Evolutionary conservation across 495 filamentous ascomycete genomes (phyloP).

Genomic region (Xylaria scruposa): DNA sequence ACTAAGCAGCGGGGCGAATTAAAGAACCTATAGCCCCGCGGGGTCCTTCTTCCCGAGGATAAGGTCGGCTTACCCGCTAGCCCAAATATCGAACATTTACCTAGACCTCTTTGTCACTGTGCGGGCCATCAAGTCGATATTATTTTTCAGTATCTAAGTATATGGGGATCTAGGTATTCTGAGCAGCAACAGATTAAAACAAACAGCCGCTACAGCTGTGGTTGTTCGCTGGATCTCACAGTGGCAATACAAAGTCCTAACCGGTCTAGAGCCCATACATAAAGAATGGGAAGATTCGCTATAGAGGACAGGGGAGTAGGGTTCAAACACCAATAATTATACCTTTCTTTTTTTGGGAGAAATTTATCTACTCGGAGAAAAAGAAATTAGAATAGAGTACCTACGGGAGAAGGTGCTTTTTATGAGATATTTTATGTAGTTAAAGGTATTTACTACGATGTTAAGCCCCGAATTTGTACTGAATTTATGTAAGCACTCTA

Average conservation of each 20-base stretch:
- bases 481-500: background rate
- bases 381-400: too few relatives aligned
- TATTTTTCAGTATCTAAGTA: background rate
- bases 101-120: background rate
- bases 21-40: background rate
- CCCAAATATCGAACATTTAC: background rate
- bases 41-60: background rate
- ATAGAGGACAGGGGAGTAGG: too few relatives aligned
- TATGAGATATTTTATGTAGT: too few relatives aligned
- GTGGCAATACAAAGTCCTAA: background rate
- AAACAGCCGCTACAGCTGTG: background rate
- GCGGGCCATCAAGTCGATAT: background rate
- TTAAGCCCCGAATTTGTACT: background rate
- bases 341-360: too few relatives aligned
- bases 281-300: background rate
- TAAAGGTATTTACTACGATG: too few relatives aligned
- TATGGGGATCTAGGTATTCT: background rate
- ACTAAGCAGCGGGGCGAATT: too few relatives aligned
- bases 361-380: too few relatives aligned
- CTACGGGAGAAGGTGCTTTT: too few relatives aligned
- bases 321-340: too few relatives aligned
- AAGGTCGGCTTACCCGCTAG: background rate
- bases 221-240: background rate
- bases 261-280: background rate
- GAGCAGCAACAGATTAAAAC: background rate